Evolutionary conservation across 768 basidiomycete genomes (phyloP), one percentile per base, ranked within the genome.

Genomic region (Amylocystis lapponica): DNA sequence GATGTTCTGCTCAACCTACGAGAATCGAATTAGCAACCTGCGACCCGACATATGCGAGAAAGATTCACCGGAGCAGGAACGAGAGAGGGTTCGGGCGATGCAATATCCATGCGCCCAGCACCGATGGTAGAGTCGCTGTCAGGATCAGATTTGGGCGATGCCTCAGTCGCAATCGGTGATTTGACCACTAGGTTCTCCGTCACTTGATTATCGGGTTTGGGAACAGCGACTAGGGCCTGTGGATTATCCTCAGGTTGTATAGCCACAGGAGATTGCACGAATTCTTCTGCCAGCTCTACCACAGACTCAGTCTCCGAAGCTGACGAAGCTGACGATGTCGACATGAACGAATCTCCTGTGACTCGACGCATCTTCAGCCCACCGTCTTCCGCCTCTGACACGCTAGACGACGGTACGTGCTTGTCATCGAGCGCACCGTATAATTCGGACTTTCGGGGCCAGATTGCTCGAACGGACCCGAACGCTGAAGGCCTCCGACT

Each of bases 91-190:
- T 45, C 50, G 4, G 47, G 43, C 8, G 52, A 31, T 2, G 42
- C 35, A 13, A 43, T 39, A 3, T 55, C 48, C 1, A 44, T 53
- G 32, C 50, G 49, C n/a, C 48, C 55, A 3, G 79, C 86, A 17
- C 80, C 86, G 38, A 92, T 89, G 1, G 89, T 92, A 13, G 86
- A 89, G 56, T 92, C 89, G 53, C 84, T 90, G 33, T 89, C 89
- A 3, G 74, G 68, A 50, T 85, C 88, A 12, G 80, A 75, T 51
- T 73, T 79, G 36, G 53, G 49, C 3, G 43, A 9, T 5, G 10
- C 14, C 16, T 25, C 42, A 20, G 13, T 27, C 8, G 25, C 14
- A 3, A 10, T 27, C 3, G 25, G 14, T 8, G 42, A 25, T 27
- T 25, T 5, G 17, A 29, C 27, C 19, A 22, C 13, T 9, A 29